Base-by-base conservation (phyloP, 306 rosid genomes). In the Inga leiocalycina region DNA sequence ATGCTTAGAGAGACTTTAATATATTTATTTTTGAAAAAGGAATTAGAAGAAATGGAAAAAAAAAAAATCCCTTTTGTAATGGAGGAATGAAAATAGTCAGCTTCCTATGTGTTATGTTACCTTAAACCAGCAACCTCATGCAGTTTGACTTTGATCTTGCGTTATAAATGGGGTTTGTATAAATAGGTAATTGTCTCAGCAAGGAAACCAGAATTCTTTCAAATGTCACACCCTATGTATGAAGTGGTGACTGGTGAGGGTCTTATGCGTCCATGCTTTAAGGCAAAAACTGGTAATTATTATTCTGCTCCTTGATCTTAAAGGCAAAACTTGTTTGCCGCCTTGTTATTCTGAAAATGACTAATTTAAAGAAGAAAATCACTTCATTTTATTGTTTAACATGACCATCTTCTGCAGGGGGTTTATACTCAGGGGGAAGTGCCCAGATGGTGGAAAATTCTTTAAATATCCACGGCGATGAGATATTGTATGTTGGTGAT, bases 161-260 rank as follows among this genome's bases (percentile, higher is more conserved):
- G 46, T 88, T 10, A 74, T 66, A 49, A 71, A 32, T 56, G 75
- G 78, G 41, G 27, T 19, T 48, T 16, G 77, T 37, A 48, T 84
- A 68, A 54, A 45, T 82, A 95, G 98, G 98, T 93, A 72, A 93
- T 95, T 82, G 97, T 95, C 80, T 95, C 99, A 19, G 98, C 99
- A 34, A 95, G 94, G 90, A 95, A 95, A 87, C 99, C 99, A 72
- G 98, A 95, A 81, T 95, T 95, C 92, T 95, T 95, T 85, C 99
- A 93, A 83, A 95, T 66, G 86, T 89, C 98, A 75, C 97, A 92
- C 80, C 99, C 99, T 69, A 85, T 93, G 98, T 93, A 95, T 80
- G 98, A 95, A 91, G 99, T 95, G 81, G 99, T 95, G 90, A 95
- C 99, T 11, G 93, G 89, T 49, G 98, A 93, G 88, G 99, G 98